Evolutionary conservation across 2,329 filamentous ascomycete species (phyloP), one percentile per base, ranked within the genome.

Genomic region (Penicillium sp.): DNA sequence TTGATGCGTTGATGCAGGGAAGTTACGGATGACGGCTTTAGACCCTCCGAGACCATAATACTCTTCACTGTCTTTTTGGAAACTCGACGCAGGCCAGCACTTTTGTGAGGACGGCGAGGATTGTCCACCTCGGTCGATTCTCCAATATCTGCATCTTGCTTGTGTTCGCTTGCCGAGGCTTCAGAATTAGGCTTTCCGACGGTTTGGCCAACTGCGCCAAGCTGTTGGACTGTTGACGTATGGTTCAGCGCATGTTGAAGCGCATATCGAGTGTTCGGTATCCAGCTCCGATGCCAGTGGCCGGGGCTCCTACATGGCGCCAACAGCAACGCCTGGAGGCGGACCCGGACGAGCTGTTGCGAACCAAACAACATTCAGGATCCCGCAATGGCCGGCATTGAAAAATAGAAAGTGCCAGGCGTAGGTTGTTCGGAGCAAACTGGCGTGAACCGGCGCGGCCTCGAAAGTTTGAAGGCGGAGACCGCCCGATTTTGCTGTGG

Each of bases 331-430:
- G 69, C 68, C 63, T 65, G 69, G 42, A 70, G 63, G 68, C 70
- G 71, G 59, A 64, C 65, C 56, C 67, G 73, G 64, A 69, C 65
- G 49, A 74, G 57, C 59, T 63, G 63, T 42, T 67, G 67, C 58
- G 70, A 65, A 70, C 74, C 68, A 65, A 65, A 63, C 67, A 67
- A 75, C 74, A 76, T 76, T 73, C 74, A 76, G 74, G 58, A 63
- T 51, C 57, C 55, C 52, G 55, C 62, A 47, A 60, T 60, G 38
- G 39, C 54, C 68, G 63, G 59, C 70, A 72, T 71, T 59, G 57
- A 59, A 31, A 17, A 56, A 11, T 41, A 34, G 55, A 54, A 43
- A 49, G 34, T 22, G 38, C 34, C 39, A 34, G n/a, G 38, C 51
- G 37, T 25, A 20, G 7, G 22, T 31, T 41, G 37, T 15, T 53